Conservation (phyloP, 164 flowering plant genomes). For the Brasenia schreberi region DNA sequence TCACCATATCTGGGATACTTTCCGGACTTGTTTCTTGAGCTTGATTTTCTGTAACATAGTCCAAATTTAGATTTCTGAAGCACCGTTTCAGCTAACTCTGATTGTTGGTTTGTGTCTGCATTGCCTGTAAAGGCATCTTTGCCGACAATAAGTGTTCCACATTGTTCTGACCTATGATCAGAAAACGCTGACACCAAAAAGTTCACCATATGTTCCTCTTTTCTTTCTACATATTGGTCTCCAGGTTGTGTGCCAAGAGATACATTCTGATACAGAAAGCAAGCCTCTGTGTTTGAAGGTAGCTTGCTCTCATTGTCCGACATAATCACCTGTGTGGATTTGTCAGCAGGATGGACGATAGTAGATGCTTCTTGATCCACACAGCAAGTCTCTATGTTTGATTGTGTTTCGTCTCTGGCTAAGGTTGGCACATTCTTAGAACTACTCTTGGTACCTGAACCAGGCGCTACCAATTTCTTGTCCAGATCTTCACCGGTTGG, state of each 20-base stretch:
- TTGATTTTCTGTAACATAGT: conserved; percentile 17
- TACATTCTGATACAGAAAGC: neutral
- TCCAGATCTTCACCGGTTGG: neutral
- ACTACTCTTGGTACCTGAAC: neutral
- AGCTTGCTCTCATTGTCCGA: neutral
- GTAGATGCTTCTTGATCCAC: neutral
- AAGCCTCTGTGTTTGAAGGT: neutral
- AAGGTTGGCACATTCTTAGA: neutral
- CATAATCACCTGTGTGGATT: neutral
- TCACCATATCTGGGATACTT: conserved; percentile 10
- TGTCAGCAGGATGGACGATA: neutral
- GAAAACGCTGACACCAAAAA: neutral
- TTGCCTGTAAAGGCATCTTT: neutral
- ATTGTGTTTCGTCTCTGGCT: neutral
- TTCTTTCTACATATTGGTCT: neutral
- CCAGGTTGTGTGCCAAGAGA: neutral
- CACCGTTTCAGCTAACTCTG: conserved; percentile 20
- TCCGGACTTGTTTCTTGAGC: conserved; percentile 13
- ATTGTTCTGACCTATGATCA: neutral
- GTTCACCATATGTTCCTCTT: neutral
- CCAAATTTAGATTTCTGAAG: conserved; percentile 18
- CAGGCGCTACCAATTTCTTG: neutral
- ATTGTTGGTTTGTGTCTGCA: neutral
- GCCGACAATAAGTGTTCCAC: neutral
- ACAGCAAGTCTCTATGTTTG: neutral